phyloP scores from a whole-genome alignment of 164 flowering plant species.

The Vitis amurensis region DNA sequence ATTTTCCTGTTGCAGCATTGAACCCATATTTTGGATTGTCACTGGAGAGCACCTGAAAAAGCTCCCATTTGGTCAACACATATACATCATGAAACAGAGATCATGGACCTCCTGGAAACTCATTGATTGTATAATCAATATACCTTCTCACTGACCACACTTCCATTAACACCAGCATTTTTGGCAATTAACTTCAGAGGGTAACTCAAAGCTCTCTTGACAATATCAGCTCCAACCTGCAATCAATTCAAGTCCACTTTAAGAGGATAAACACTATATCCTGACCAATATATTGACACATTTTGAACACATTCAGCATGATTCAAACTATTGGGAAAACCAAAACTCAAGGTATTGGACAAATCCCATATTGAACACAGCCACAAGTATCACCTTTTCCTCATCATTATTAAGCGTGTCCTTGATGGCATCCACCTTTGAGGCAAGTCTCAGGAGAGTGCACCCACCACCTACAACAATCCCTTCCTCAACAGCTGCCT shows the following conservation, averaged over 20 bases:
- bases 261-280: background rate
- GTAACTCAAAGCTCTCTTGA: constrained; percentile 86
- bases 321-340: too few relatives aligned
- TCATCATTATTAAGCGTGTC: constrained; percentile 77
- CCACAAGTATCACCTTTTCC: constrained; percentile 59
- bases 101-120: background rate
- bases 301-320: too few relatives aligned
- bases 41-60: constrained; percentile 69
- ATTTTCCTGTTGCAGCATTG: constrained; percentile 94
- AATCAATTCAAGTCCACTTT: background rate
- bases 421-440: constrained; percentile 90
- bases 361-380: too few relatives aligned
- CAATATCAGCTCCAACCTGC: constrained; percentile 99
- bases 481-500: constrained; percentile 99
- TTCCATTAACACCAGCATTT: constrained; percentile 98
- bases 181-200: constrained; percentile 95
- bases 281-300: too few relatives aligned
- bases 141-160: constrained; percentile 98
- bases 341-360: background rate
- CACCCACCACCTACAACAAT: constrained; percentile 97
- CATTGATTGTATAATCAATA: too few relatives aligned
- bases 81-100: background rate
- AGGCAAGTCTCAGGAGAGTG: constrained; percentile 80
- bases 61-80: background rate
- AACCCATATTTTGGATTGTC: constrained; percentile 75